Percentiles rank a stretch among this genome's conserved stretches.
Conservation (phyloP, 768 basidiomycete species). For the Xerocomus brunneocitrinus region DNA sequence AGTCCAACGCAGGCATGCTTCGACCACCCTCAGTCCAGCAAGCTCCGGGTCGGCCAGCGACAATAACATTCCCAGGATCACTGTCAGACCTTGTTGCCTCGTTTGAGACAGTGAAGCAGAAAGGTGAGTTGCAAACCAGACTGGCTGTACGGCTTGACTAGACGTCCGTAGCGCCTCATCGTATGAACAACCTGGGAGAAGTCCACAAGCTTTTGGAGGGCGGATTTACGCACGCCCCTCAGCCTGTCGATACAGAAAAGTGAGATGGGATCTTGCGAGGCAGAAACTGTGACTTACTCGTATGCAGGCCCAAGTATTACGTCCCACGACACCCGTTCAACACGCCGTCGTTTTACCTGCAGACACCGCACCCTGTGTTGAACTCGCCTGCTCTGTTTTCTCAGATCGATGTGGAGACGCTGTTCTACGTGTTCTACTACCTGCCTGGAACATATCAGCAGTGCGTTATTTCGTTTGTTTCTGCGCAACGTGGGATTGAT, state of each 20-base stretch:
- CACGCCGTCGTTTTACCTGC: slow-evolving; percentile 94
- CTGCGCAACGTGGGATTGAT: not conserved
- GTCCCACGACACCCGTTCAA: slow-evolving; percentile 88
- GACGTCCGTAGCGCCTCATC: slow-evolving; percentile 54
- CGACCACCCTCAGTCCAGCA: slow-evolving; percentile 52
- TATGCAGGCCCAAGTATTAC: slow-evolving; percentile 90
- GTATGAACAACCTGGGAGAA: slow-evolving; percentile 82
- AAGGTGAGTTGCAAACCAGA: slow-evolving; percentile 52
- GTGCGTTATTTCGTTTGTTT: slow-evolving; percentile 35
- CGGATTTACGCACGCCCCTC: slow-evolving; percentile 84
- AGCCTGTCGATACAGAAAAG: slow-evolving; percentile 95
- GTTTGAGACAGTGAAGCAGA: slow-evolving; percentile 95
- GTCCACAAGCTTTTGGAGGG: slow-evolving; percentile 92
- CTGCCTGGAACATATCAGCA: slow-evolving; percentile 97
- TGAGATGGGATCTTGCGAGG: slow-evolving; percentile 41
- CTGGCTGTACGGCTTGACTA: not conserved
- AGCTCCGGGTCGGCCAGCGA: slow-evolving; percentile 35
- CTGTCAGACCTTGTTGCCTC: slow-evolving; percentile 90
- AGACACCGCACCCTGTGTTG: slow-evolving; percentile 74
- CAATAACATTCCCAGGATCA: slow-evolving; percentile 70
- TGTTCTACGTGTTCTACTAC: slow-evolving; percentile 99
- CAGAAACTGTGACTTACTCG: slow-evolving; percentile 6
- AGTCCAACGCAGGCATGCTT: slow-evolving; percentile 39
- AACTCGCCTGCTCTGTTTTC: slow-evolving; percentile 82
- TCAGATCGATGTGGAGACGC: slow-evolving; percentile 92